Evolutionary conservation across 129 eudicot genomes (phyloP).

Genomic region (Centella asiatica): DNA sequence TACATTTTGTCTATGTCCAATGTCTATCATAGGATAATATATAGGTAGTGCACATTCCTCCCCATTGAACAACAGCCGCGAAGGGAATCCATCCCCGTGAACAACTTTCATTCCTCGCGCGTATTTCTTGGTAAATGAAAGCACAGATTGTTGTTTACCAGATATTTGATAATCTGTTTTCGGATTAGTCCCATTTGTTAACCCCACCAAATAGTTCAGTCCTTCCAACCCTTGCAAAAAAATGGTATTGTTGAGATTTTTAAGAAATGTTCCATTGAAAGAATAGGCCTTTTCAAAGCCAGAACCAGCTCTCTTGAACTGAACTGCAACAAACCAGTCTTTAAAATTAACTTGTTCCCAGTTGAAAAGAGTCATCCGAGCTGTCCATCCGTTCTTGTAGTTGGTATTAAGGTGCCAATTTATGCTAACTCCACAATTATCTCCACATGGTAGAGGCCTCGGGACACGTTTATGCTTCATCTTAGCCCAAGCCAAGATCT

Average conservation of each 20-base stretch:
- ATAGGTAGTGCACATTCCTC: conserved; percentile 53
- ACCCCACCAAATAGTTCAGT: conserved; percentile 32
- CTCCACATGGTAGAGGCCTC: conserved; percentile 10
- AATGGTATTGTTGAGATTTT: conserved; percentile 20
- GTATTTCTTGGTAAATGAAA: conserved; percentile 36
- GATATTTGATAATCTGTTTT: conserved; percentile 29
- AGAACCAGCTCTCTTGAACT: conserved; percentile 14
- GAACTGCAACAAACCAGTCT: conserved; percentile 21
- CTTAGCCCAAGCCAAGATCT: conserved; percentile 7
- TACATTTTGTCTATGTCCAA: conserved; percentile 1
- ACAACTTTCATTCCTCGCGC: conserved; percentile 15
- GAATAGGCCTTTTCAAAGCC: conserved; percentile 41
- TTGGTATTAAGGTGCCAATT: conserved; percentile 8
- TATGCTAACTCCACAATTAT: conserved; percentile 10
- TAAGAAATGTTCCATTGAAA: conserved; percentile 29
- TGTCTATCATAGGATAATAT: conserved; percentile 11
- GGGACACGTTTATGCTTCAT: not conserved
- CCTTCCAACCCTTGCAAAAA: conserved; percentile 44
- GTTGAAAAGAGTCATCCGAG: conserved; percentile 3
- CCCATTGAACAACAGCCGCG: conserved; percentile 38
- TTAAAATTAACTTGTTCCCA: conserved; percentile 4
- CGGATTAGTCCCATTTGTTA: conserved; percentile 31
- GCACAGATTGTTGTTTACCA: conserved; percentile 50
- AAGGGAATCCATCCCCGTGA: conserved; percentile 46
- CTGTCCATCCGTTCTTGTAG: conserved; percentile 6